Conservation (phyloP, 1,139 yeast species). For the Suhomyces kunorum region DNA sequence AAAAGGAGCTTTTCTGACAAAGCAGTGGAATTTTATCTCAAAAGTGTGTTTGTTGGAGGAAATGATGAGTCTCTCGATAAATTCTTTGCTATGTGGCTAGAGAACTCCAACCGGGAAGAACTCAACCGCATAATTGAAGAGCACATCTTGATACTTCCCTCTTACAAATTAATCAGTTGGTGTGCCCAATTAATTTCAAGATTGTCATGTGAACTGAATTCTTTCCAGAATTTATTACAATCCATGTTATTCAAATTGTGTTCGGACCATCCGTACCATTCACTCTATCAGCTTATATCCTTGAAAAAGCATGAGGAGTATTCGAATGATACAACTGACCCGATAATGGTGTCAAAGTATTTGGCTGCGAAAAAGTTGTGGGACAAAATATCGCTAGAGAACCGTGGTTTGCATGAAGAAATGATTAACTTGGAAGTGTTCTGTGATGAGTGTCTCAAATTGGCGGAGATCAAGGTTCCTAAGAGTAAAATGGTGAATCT, state of each 20-base stretch:
- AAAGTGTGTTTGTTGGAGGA: constrained; percentile 49
- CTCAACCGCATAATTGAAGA: constrained; percentile 38
- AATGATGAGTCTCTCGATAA: constrained; percentile 68
- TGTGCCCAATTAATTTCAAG: constrained; percentile 80
- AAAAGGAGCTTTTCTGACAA: constrained; percentile 49
- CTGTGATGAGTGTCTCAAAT: constrained; percentile 49
- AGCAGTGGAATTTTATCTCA: constrained; percentile 63
- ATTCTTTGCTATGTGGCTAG: constrained; percentile 86
- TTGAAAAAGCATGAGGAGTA: constrained; percentile 47
- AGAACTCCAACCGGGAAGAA: constrained; percentile 47
- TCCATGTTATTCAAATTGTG: constrained; percentile 53
- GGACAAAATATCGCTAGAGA: constrained; percentile 26
- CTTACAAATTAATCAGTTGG: constrained; percentile 73
- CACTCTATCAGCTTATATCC: constrained; percentile 67
- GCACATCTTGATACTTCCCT: constrained; percentile 48
- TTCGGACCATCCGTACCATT: constrained; percentile 72
- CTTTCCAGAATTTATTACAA: constrained; percentile 59
- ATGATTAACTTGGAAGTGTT: constrained; percentile 48
- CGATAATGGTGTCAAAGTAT: constrained; percentile 47
- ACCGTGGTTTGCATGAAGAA: constrained; percentile 22
- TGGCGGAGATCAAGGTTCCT: constrained; percentile 52
- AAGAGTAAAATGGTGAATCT: constrained; percentile 39
- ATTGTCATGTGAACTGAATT: constrained; percentile 47
- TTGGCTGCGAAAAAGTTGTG: constrained; percentile 54
- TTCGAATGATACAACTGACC: constrained; percentile 30